These are phyloP conservation scores for Lenwebbia sp. DNA, from an alignment of 345 rosid species.

Conservation along the genomic window DNA sequence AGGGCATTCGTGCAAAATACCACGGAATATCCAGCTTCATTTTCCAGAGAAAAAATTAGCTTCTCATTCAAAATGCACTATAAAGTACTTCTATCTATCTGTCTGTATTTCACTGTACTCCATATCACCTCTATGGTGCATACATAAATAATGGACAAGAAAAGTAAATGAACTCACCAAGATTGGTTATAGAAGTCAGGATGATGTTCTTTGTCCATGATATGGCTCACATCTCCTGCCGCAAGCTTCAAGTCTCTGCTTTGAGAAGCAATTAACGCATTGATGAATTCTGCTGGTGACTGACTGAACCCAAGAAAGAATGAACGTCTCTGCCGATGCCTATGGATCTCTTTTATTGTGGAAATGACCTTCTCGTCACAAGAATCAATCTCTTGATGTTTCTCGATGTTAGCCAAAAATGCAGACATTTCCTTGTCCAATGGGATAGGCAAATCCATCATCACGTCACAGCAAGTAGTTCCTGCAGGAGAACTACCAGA, in stretches of 20 bases:
- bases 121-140: background rate
- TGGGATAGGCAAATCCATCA: conserved; percentile 10
- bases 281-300: conserved; percentile 15
- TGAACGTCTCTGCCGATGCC: conserved; percentile 6
- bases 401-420: background rate
- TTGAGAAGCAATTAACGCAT: conserved; percentile 9
- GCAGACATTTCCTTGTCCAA: conserved; percentile 7
- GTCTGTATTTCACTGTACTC: background rate
- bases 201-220: conserved; percentile 3
- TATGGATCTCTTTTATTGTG: conserved; percentile 6
- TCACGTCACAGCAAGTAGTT: conserved; percentile 10
- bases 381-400: conserved; percentile 7
- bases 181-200: conserved; percentile 14
- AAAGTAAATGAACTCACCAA: background rate
- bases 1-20: background rate
- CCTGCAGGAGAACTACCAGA: conserved; percentile 13
- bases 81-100: background rate
- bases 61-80: background rate
- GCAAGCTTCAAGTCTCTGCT: conserved; percentile 11
- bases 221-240: conserved; percentile 8
- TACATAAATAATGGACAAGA: background rate
- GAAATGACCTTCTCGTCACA: conserved; percentile 3
- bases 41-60: background rate
- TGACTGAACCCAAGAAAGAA: conserved; percentile 16
- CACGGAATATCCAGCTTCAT: background rate